Evolutionary conservation across 1,284 basidiomycete species (phyloP).

Genomic region (Amylostereum areolatum): DNA sequence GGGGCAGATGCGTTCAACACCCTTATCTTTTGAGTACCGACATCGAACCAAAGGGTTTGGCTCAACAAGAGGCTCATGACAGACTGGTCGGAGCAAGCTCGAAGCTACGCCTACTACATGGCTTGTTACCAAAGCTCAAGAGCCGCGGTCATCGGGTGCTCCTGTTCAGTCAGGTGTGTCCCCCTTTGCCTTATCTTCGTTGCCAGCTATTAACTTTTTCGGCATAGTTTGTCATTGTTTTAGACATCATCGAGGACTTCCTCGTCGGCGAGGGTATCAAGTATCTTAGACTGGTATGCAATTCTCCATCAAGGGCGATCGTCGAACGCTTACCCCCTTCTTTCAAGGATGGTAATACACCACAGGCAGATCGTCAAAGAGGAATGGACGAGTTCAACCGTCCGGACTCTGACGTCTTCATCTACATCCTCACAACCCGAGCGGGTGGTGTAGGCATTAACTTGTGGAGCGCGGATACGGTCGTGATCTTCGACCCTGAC

Average conservation of each 20-base stretch:
- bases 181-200: constrained; percentile 2
- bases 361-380: constrained; percentile 83
- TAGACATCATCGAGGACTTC: constrained; percentile 93
- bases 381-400: constrained; percentile 93
- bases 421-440: constrained; percentile 90
- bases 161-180: constrained; percentile 88
- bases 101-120: constrained; percentile 82
- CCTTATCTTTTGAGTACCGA: constrained; percentile 83
- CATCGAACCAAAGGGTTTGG: constrained; percentile 72
- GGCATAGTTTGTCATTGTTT: constrained; percentile 85
- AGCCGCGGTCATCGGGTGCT: constrained; percentile 90
- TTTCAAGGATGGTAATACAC: constrained; percentile 82
- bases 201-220: constrained; percentile 1
- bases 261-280: constrained; percentile 84
- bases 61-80: constrained; percentile 61
- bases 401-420: constrained; percentile 80
- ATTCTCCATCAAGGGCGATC: neutral
- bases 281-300: constrained; percentile 79
- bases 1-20: constrained; percentile 73
- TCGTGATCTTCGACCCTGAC: constrained; percentile 90
- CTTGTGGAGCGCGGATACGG: constrained; percentile 82
- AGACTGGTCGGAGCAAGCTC: constrained; percentile 82
- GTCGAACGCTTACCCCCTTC: too few relatives aligned
- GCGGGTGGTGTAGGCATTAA: constrained; percentile 98
- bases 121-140: constrained; percentile 83